These are phyloP conservation scores for Rhynchospora tenuis DNA, from an alignment of 176 grass and related monocot species.

Conservation along the genomic window DNA sequence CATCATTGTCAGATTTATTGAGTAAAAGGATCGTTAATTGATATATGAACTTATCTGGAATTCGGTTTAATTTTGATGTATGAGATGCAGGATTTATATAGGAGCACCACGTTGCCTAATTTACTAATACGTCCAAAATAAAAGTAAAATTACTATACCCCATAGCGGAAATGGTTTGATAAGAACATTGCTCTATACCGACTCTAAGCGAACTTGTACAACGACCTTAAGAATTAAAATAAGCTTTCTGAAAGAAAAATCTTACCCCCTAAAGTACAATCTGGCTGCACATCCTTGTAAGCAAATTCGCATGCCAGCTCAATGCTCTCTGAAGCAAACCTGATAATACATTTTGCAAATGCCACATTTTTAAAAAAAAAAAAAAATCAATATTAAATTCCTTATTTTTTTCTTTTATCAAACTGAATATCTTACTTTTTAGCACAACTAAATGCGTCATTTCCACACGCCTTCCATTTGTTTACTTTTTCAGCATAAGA, in stretches of 20 bases:
- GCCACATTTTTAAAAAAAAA: neutral
- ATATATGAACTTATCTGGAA: too few relatives aligned
- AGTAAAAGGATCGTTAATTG: too few relatives aligned
- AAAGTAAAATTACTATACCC: too few relatives aligned
- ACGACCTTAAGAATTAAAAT: neutral
- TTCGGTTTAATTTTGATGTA: too few relatives aligned
- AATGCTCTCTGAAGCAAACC: neutral
- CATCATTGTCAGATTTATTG: too few relatives aligned
- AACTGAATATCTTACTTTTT: neutral
- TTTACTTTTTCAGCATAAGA: neutral
- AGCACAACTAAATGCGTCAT: neutral
- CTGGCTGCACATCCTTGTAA: neutral
- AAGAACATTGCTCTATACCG: too few relatives aligned
- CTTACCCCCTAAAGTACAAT: neutral
- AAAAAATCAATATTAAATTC: neutral
- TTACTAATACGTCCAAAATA: too few relatives aligned
- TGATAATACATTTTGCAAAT: neutral
- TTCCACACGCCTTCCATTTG: neutral
- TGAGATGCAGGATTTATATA: too few relatives aligned
- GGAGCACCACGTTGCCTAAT: too few relatives aligned
- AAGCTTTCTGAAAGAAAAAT: neutral
- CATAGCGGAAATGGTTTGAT: neutral
- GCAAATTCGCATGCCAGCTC: neutral
- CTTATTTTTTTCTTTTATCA: neutral
- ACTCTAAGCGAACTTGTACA: neutral